Conservation (phyloP, 768 basidiomycete genomes). For the Lactarius quietus region DNA sequence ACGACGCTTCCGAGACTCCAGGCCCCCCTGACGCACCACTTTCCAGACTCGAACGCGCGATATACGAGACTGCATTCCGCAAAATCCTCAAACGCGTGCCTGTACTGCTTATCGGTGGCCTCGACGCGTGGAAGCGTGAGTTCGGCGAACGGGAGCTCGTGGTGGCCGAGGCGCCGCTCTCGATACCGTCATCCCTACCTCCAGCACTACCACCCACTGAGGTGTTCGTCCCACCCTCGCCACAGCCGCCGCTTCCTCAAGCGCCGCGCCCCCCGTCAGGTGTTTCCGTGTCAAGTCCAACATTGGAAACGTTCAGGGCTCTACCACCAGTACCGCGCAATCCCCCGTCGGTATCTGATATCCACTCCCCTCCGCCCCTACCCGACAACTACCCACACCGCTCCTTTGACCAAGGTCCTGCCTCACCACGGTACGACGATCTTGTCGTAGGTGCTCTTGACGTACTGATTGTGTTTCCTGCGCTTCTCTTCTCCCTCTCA, state of each 20-base stretch:
- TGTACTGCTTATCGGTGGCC: slow-evolving; percentile 79
- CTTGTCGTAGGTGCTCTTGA: not conserved
- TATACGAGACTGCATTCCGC: slow-evolving; percentile 70
- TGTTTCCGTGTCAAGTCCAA: not conserved
- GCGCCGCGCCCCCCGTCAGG: slow-evolving; percentile 9
- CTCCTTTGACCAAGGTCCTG: slow-evolving; percentile 40
- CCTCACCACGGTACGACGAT: slow-evolving; percentile 43
- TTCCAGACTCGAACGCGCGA: slow-evolving; percentile 58
- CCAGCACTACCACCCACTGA: slow-evolving; percentile 2
- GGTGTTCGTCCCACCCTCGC: slow-evolving; percentile 1
- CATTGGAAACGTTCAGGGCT: slow-evolving; percentile 11
- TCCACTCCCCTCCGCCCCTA: slow-evolving; percentile 25
- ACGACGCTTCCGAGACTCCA: slow-evolving; percentile 55
- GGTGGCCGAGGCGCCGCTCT: slow-evolving; percentile 23
- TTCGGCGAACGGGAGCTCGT: slow-evolving; percentile 44
- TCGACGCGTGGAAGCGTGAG: slow-evolving; percentile 72
- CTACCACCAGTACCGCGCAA: slow-evolving; percentile 17
- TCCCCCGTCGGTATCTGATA: slow-evolving; percentile 24
- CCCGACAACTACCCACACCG: slow-evolving; percentile 24
- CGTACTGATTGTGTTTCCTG: not conserved
- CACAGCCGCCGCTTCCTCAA: slow-evolving; percentile 3
- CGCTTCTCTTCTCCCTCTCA: not conserved
- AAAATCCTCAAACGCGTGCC: slow-evolving; percentile 73
- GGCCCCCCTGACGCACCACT: slow-evolving; percentile 49
- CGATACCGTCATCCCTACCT: not conserved